phyloP scores from a whole-genome alignment of 2,329 filamentous ascomycete species.

The Fusarium sp. region DNA sequence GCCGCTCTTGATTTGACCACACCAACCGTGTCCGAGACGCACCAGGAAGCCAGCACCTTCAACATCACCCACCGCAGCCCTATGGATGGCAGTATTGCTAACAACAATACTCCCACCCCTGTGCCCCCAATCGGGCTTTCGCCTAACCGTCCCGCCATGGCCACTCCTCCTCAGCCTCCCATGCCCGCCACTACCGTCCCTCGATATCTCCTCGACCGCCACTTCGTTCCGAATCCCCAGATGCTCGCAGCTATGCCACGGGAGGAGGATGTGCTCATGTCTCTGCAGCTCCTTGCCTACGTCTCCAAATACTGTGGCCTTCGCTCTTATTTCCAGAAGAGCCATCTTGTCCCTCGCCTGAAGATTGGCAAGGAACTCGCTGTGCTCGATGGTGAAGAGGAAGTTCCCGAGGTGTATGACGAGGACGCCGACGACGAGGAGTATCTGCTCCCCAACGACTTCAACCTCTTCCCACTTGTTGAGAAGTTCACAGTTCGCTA shows the following conservation, averaged over 20 bases:
- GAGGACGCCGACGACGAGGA: conserved; percentile 81
- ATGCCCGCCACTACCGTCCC: conserved; percentile 78
- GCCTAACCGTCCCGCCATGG: conserved; percentile 76
- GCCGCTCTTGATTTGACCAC: conserved; percentile 80
- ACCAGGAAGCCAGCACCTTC: conserved; percentile 87
- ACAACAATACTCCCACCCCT: conserved; percentile 73
- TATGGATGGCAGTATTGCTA: conserved; percentile 86
- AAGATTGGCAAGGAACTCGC: conserved; percentile 89
- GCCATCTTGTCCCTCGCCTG: conserved; percentile 90
- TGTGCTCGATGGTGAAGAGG: conserved; percentile 78
- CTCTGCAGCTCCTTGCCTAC: conserved; percentile 93
- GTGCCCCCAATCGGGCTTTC: conserved; percentile 79
- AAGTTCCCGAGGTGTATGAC: conserved; percentile 50
- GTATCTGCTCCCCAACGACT: conserved; percentile 91
- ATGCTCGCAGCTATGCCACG: conserved; percentile 92
- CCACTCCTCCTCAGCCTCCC: conserved; percentile 79
- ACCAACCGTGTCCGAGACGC: conserved; percentile 82
- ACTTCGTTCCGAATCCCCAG: conserved; percentile 74
- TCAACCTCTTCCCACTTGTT: conserved; percentile 97
- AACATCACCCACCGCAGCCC: conserved; percentile 90
- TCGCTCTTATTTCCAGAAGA: conserved; percentile 93
- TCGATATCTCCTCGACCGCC: conserved; percentile 82
- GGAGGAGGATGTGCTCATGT: conserved; percentile 98
- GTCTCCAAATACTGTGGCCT: conserved; percentile 99
- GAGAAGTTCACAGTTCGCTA: conserved; percentile 98